Evolutionary conservation across 2,329 filamentous ascomycete species (phyloP), one percentile per base, ranked within the genome.

Genomic region (Alternaria novae-zelandiae): DNA sequence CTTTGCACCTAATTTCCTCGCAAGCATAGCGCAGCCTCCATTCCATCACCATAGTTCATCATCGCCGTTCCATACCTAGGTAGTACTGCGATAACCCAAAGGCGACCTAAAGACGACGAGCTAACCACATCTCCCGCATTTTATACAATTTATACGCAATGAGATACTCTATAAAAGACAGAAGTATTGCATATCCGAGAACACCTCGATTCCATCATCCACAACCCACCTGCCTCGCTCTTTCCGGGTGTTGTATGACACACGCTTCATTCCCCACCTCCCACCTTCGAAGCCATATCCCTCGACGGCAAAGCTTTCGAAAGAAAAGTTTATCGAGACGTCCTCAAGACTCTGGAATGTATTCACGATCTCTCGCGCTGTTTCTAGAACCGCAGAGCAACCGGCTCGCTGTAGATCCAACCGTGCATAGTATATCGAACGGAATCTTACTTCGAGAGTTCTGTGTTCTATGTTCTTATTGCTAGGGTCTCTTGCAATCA

Each of bases 391-490:
- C 36, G 15, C 15, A 41, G 36, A 17, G 36, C 1, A 17, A 2
- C 0, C 36, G 0, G 2, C 1, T 41, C 15, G 36, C 36, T 17
- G 15, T 1, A 1, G 15, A 0, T 15, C 5, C 36, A 10, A 17
- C 36, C 36, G 2, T 17, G 36, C 2, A 41, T 1, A 6, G 5
- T 0, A 17, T 1, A n/a, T 41, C 36, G 15, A 1, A 17, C 15
- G 15, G 15, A 41, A 17, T 41, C 2, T 41, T 17, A 41, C 36
- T 0, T 41, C 36, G 36, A 41, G 36, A n/a, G 36, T 41, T 3
- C 36, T 41, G 2, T 41, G 36, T n/a, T 41, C 15, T 17, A 0
- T 10, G 15, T 41, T 41, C 36, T 41, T 41, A 10, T 41, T 17
- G 2, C 15, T 41, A 1, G 36, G 15, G 1, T 41, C 36, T 41